Evolutionary conservation across 2,329 filamentous ascomycete genomes (phyloP).

Genomic region (Colletotrichum sp.): DNA sequence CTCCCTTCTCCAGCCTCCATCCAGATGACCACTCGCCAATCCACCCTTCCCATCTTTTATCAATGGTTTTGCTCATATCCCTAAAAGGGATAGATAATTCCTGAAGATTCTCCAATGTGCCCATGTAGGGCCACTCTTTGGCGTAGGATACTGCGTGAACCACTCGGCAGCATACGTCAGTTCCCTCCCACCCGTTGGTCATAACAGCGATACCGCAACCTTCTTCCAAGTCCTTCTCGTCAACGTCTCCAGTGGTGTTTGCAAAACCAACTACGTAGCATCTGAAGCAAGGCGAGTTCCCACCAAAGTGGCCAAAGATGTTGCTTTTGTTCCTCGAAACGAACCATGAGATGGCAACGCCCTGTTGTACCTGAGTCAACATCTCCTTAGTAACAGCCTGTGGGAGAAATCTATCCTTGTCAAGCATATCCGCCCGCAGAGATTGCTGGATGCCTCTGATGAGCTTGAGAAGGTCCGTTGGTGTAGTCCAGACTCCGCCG

Average conservation of each 20-base stretch:
- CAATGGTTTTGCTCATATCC: neutral
- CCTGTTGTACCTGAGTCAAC: slow-evolving; percentile 16
- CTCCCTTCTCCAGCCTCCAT: neutral
- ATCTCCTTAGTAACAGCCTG: slow-evolving; percentile 18
- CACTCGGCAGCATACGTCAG: neutral
- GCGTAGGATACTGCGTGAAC: neutral
- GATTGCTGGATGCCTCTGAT: slow-evolving; percentile 22
- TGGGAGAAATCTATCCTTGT: slow-evolving; percentile 8
- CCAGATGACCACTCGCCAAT: neutral
- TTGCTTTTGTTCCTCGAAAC: neutral
- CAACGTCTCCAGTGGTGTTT: neutral
- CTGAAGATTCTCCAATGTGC: neutral
- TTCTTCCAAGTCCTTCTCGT: neutral
- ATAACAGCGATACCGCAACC: slow-evolving; percentile 23
- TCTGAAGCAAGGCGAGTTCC: slow-evolving; percentile 22
- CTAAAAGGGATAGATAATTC: neutral
- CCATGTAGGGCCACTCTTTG: slow-evolving; percentile 12
- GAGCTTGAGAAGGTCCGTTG: slow-evolving; percentile 23
- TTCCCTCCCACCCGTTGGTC: slow-evolving; percentile 20
- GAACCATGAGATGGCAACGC: slow-evolving; percentile 23
- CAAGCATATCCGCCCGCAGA: neutral
- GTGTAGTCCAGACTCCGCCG: slow-evolving; percentile 24
- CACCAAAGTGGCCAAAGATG: slow-evolving; percentile 22
- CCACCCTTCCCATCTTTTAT: neutral
- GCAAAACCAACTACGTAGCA: slow-evolving; percentile 21